Base-by-base conservation (phyloP, 805 yeast genomes). In the Pichia manshurica region DNA sequence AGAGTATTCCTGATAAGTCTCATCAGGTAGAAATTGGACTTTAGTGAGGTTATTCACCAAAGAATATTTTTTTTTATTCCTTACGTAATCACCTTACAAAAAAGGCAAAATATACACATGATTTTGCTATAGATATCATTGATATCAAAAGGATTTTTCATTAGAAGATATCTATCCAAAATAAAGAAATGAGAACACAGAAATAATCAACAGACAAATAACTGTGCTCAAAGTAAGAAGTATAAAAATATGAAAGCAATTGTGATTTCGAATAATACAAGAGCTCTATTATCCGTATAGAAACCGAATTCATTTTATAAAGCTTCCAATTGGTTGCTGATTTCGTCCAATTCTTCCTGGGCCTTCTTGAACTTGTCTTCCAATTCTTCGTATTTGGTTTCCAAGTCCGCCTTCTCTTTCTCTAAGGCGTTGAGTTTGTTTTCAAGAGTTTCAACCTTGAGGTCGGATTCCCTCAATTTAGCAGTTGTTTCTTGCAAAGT, bases 371-470 rank as follows among this genome's bases (percentile, higher is more conserved):
- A 83, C 72, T 90, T 84, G 64, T 77, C 82, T 58, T 83, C 75
- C 68, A 91, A 73, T 65, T 87, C 96, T 74, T 91, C 98, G 63
- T 75, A 84, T 73, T 88, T 89, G 74, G 79, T 78, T 75, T 93
- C 97, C 79, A 86, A 78, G 54, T 83, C 86, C 59, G 87, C 93
- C 71, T 87, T 88, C 74, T 93, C 98, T 57, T 83, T 73, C 74
- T 91, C 98, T 65, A 90, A 77, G 33, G 96, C 87, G 51, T 87
- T 77, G 50, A 91, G 96, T 73, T 85, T 88, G 74, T 96, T 87
- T 73, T 89, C 96, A 69, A 88, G 78, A 70, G 88, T 95, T 73
- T 93, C 99, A 57, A 93, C 91, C 74, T 88, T 88, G 73, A 93
- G 81, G 65, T 93, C 99, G 49, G 96, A 82, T 67, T 88, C 96